Base-by-base conservation (phyloP, 2,329 filamentous ascomycete species). In the Colletotrichum sp. region DNA sequence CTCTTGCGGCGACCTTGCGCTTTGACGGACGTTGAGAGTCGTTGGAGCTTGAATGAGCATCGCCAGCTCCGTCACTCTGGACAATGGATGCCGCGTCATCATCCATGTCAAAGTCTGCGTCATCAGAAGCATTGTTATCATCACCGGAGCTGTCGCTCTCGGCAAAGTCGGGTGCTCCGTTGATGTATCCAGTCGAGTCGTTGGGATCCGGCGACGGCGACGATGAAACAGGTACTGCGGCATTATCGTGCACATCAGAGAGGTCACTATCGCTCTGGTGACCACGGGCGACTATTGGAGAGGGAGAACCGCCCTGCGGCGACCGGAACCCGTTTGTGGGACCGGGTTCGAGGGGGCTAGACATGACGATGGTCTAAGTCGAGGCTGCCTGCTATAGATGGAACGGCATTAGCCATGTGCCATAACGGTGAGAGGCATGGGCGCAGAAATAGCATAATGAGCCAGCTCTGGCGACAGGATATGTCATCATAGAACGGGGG, bases 41-140 rank as follows among this genome's bases (percentile, higher is more conserved):
- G 81, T 92, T 90, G 63, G 95, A 97, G 82, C 92, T 92, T 79
- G 93, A 95, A 81, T 90, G 88, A 79, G 90, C 90, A 77, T 90
- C 89, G 67, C 87, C 85, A 67, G 81, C 85, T 71, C 84, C 86
- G 69, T 89, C 88, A 75, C 87, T 88, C 69, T 87, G 87, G 4
- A 81, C 84, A 55, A 85, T 86, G 82, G 86, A 91, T 30, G 70
- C 72, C 78, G 52, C 76, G 10, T 72, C 76, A 49, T 92, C 91
- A 78, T 92, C 93, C 84, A 93, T 92, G 82, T 95, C 94, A 82
- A 94, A 98, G 84, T 98, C 95, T 78, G 86, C 93, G 84, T 94
- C 92, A 75, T 93, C 92, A 7, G 90, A 92, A 76, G 86, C 90
- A 81, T 92, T 78, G 3, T 78, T 89, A 77, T 91, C 88, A 28